Conservation (phyloP, 129 eudicot species). For the Tanacetum coccineum region DNA sequence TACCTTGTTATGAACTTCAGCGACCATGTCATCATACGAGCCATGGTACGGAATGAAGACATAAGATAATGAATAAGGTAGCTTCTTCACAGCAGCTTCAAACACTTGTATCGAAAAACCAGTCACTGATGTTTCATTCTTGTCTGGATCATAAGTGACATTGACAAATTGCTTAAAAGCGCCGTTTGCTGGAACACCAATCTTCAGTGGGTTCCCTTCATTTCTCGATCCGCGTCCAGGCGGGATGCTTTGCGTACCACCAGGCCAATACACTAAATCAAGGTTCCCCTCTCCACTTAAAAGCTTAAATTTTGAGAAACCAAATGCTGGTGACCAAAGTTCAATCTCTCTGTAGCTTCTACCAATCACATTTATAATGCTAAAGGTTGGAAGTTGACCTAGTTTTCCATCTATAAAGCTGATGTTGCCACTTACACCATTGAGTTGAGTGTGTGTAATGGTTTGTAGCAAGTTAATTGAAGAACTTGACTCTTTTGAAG, state of each 20-base stretch:
- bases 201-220: slow-evolving; percentile 39
- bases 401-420: slow-evolving; percentile 44
- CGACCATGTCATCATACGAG: slow-evolving; percentile 61
- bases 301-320: slow-evolving; percentile 31
- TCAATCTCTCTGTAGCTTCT: slow-evolving; percentile 50
- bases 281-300: slow-evolving; percentile 21
- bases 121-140: slow-evolving; percentile 30
- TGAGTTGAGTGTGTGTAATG: slow-evolving; percentile 26
- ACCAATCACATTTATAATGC: slow-evolving; percentile 58
- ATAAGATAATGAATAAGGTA: slow-evolving; percentile 43
- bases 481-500: slow-evolving; percentile 13
- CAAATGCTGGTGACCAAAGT: slow-evolving; percentile 45
- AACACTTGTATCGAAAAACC: slow-evolving; percentile 65
- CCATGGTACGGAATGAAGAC: slow-evolving; percentile 50
- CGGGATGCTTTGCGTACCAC: slow-evolving; percentile 42
- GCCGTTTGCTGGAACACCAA: slow-evolving; percentile 54
- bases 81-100: slow-evolving; percentile 39
- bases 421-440: slow-evolving; percentile 48
- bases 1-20: slow-evolving; percentile 51
- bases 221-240: slow-evolving; percentile 28
- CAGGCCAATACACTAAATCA: slow-evolving; percentile 53
- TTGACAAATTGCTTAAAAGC: slow-evolving; percentile 42
- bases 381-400: slow-evolving; percentile 32
- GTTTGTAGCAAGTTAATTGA: slow-evolving; percentile 12
- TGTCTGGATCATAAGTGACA: slow-evolving; percentile 34